Base-by-base conservation (phyloP, 352 stramenopile species). In the Pythium monospermum region DNA sequence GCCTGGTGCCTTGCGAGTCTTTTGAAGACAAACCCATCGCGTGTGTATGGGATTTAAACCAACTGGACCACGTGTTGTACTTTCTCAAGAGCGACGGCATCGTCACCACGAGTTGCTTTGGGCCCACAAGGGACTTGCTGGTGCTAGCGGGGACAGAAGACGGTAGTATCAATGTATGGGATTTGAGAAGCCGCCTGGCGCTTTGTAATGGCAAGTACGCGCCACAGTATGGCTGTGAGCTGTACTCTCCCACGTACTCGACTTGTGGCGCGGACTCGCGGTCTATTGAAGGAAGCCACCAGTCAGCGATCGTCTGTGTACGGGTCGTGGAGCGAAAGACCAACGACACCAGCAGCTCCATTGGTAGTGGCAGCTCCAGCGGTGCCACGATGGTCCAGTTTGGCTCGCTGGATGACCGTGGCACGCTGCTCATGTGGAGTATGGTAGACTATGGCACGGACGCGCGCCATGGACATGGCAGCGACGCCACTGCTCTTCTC, bases 301-400 rank as follows among this genome's bases (percentile, higher is more conserved):
- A 65, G 3, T 81, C 72, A 0, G 53, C 56, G 6, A 76, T 88
- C 47, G 67, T 84, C 6, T 54, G 59, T 6, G 49, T 87, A n/a
- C 57, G 81, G 16, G 38, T 59, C 7, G 61, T 86, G 6, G 39
- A 71, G 28, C 49, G 27, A 33, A 44, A 46, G 43, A 36, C 16
- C 18, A 22, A 15, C 23, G 46, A 16, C 11, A 37, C 7, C 28
- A 26, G 53, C 32, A 62, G 65, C 27, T 66, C 64, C 3, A n/a
- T n/a, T n/a, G 46, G 44, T 44, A 36, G 18, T 21, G 30, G 16
- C 23, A 51, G 15, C 11, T 36, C 7, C 28, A 26, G 53, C 32
- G 64, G 65, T 28, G 66, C 64, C 3, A n/a, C n/a, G n/a, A n/a
- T n/a, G n/a, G 87, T 89, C 46, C 79, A 90, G 47, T 83, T 90